A percentile compares a stretch with the other conserved stretches of the same genome.
phyloP scores from a whole-genome alignment of 2,329 filamentous ascomycete genomes.

The Acephala macrosclerotiorum region DNA sequence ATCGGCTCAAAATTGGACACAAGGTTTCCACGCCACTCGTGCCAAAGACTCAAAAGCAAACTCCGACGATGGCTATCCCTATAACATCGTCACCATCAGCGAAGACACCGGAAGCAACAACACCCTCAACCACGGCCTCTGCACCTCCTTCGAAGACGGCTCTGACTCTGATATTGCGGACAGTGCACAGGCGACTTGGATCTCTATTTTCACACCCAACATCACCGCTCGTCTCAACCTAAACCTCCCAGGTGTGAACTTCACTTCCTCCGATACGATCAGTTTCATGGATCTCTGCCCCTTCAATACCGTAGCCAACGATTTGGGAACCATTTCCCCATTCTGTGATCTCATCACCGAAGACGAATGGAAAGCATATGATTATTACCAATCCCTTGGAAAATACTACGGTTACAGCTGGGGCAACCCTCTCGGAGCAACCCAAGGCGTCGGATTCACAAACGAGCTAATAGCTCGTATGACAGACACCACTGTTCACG shows the following conservation, averaged over 20 bases:
- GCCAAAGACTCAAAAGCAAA: slow-evolving; percentile 48
- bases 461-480: slow-evolving; percentile 88
- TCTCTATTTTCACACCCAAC: slow-evolving; percentile 66
- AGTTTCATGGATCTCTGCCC: slow-evolving; percentile 89
- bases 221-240: slow-evolving; percentile 75
- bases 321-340: slow-evolving; percentile 62
- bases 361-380: slow-evolving; percentile 78
- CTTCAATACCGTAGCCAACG: slow-evolving; percentile 77
- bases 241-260: slow-evolving; percentile 71
- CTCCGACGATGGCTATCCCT: slow-evolving; percentile 53
- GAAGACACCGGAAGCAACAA: slow-evolving; percentile 77
- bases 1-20: slow-evolving; percentile 78
- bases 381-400: slow-evolving; percentile 80
- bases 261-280: slow-evolving; percentile 69
- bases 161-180: slow-evolving; percentile 55
- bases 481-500: slow-evolving; percentile 71
- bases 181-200: slow-evolving; percentile 64
- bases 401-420: slow-evolving; percentile 86
- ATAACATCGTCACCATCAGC: slow-evolving; percentile 70
- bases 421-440: slow-evolving; percentile 80
- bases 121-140: slow-evolving; percentile 78
- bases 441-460: slow-evolving; percentile 85
- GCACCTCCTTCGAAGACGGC: slow-evolving; percentile 72
- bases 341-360: slow-evolving; percentile 81
- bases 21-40: slow-evolving; percentile 69